Conservation (phyloP, 2,329 filamentous ascomycete genomes). For the Tolypocladium tundrense region DNA sequence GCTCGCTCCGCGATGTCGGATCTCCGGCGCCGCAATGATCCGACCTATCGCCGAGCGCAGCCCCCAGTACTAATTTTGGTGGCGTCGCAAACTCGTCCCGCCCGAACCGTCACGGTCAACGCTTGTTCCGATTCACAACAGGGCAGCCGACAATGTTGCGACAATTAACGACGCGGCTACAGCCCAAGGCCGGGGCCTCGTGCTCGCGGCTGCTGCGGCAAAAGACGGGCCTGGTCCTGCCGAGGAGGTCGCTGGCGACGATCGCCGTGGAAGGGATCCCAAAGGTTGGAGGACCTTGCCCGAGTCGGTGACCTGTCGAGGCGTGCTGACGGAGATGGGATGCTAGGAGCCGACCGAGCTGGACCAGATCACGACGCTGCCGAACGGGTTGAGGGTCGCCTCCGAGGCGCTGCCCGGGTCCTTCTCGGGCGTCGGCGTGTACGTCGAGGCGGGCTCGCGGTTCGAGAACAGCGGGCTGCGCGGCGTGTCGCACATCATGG, state of each 20-base stretch:
- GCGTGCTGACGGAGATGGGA: neutral
- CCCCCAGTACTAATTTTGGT: neutral
- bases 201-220: conserved; percentile 14
- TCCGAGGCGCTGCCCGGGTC: conserved; percentile 90
- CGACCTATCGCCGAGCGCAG: conserved; percentile 11
- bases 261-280: conserved; percentile 24
- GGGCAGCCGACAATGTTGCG: conserved; percentile 19
- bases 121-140: neutral
- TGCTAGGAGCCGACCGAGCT: conserved; percentile 66
- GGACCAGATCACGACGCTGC: conserved; percentile 75
- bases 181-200: conserved; percentile 13
- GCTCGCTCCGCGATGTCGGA: conserved; percentile 1
- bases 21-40: conserved; percentile 9
- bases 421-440: conserved; percentile 91
- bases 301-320: neutral
- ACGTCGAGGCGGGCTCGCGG: conserved; percentile 87
- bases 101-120: neutral
- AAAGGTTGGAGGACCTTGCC: conserved; percentile 14
- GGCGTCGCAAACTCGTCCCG: neutral
- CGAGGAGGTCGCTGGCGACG: conserved; percentile 20
- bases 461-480: conserved; percentile 81
- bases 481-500: conserved; percentile 92
- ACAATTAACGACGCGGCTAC: conserved; percentile 22
- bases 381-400: conserved; percentile 89
- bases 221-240: conserved; percentile 10